phyloP scores from a whole-genome alignment of 2,329 filamentous ascomycete genomes.

The Colletotrichum cereale region DNA sequence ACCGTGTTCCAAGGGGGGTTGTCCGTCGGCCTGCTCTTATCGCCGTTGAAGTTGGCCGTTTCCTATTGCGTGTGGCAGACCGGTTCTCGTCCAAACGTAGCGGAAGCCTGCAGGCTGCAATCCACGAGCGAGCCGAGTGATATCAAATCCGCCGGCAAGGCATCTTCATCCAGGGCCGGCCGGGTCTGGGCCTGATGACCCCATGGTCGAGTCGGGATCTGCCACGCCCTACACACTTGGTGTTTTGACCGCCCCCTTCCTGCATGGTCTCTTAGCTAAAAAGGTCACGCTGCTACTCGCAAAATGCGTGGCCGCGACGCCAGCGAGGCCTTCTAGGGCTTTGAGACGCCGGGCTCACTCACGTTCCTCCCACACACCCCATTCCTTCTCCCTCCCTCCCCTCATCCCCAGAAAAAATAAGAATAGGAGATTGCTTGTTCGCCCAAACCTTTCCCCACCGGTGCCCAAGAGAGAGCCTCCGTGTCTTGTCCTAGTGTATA shows the following conservation, averaged over 20 bases:
- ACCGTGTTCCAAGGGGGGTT: background rate
- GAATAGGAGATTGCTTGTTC: constrained; percentile 1
- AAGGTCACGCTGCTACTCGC: background rate
- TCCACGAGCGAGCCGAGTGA: background rate
- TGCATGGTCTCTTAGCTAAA: background rate
- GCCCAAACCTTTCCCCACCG: constrained; percentile 1
- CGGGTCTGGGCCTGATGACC: background rate
- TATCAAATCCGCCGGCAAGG: background rate
- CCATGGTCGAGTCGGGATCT: background rate
- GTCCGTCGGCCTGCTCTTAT: background rate
- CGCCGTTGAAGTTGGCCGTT: background rate
- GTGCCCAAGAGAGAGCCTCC: constrained; percentile 7
- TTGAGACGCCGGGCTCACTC: constrained; percentile 4
- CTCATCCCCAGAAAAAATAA: background rate
- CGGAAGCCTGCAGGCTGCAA: background rate
- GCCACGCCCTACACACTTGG: background rate
- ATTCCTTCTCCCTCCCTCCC: no score
- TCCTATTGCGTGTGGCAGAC: constrained; percentile 4
- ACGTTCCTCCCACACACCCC: background rate
- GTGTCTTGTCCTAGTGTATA: background rate
- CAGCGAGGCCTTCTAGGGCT: constrained; percentile 20
- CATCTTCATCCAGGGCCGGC: background rate
- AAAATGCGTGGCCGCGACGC: constrained; percentile 1
- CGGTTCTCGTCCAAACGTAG: background rate
- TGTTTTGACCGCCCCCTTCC: background rate